These are phyloP conservation scores for Sequoia sempervirens DNA, from an alignment of 75 land plant genomes.

Conservation along the genomic window DNA sequence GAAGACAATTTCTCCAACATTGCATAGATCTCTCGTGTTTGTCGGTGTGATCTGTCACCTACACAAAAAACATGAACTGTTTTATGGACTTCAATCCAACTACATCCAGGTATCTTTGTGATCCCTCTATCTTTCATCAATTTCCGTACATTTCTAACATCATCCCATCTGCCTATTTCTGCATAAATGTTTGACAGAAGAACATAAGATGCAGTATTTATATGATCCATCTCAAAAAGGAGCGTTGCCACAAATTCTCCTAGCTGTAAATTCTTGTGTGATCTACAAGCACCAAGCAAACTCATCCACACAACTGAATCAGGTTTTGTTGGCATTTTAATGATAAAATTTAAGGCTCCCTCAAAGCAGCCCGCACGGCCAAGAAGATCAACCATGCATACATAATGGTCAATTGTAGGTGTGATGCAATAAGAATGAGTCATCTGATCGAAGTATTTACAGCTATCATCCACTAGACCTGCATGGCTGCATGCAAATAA, in stretches of 20 bases:
- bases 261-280: slow-evolving; percentile 38
- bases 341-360: slow-evolving; percentile 49
- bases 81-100: slow-evolving; percentile 65
- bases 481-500: slow-evolving; percentile 64
- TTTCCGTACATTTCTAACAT: slow-evolving; percentile 42
- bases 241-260: slow-evolving; percentile 51
- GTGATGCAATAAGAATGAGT: slow-evolving; percentile 23
- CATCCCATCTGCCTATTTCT: slow-evolving; percentile 51
- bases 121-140: slow-evolving; percentile 50
- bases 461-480: slow-evolving; percentile 58
- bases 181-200: slow-evolving; percentile 62
- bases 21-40: slow-evolving; percentile 40
- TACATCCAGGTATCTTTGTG: slow-evolving; percentile 50
- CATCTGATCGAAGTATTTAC: slow-evolving; percentile 47
- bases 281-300: slow-evolving; percentile 61
- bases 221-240: slow-evolving; percentile 43
- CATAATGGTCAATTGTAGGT: slow-evolving; percentile 66
- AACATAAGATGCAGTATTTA: slow-evolving; percentile 49
- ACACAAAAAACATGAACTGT: slow-evolving; percentile 51
- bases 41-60: slow-evolving; percentile 48
- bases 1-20: background rate
- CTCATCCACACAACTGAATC: slow-evolving; percentile 72
- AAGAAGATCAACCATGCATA: slow-evolving; percentile 66
- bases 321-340: slow-evolving; percentile 55
- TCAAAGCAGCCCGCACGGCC: slow-evolving; percentile 66